Percentiles rank a stretch among this genome's conserved stretches.
phyloP scores from a whole-genome alignment of 73 alveolate genomes.

The Tetrahymena elliotti region DNA sequence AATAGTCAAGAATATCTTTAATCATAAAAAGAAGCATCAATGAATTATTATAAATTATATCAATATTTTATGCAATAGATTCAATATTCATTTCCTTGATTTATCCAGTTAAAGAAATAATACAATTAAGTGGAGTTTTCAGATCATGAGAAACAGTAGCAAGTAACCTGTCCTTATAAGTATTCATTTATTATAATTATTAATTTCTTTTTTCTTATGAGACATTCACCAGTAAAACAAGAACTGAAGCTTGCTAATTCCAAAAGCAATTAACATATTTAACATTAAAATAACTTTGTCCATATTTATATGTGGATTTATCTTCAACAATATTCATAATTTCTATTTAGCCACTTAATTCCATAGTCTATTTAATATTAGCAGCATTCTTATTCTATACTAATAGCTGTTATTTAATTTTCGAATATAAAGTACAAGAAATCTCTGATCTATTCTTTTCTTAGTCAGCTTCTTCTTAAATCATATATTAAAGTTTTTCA shows the following conservation, averaged over 20 bases:
- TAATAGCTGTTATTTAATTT: neutral
- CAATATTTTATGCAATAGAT: neutral
- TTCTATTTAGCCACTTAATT: neutral
- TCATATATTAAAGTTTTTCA: neutral
- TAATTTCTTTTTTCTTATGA: neutral
- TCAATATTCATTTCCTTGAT: neutral
- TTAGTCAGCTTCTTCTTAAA: neutral
- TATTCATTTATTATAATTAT: neutral
- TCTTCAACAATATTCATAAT: neutral
- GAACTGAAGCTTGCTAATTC: neutral
- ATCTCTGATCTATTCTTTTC: neutral
- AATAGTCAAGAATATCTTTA: neutral
- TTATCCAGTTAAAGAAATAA: neutral
- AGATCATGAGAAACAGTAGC: neutral
- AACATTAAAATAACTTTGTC: neutral
- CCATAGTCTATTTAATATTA: neutral
- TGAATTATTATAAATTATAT: neutral
- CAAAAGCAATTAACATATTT: neutral
- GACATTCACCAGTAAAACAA: neutral
- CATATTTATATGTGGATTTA: neutral
- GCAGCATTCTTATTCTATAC: neutral
- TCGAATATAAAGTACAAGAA: neutral
- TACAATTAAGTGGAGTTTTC: neutral
- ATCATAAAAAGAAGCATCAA: neutral
- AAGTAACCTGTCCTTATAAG: neutral